Conservation (phyloP, 805 yeast genomes). For the Metschnikowia gelsemii region DNA sequence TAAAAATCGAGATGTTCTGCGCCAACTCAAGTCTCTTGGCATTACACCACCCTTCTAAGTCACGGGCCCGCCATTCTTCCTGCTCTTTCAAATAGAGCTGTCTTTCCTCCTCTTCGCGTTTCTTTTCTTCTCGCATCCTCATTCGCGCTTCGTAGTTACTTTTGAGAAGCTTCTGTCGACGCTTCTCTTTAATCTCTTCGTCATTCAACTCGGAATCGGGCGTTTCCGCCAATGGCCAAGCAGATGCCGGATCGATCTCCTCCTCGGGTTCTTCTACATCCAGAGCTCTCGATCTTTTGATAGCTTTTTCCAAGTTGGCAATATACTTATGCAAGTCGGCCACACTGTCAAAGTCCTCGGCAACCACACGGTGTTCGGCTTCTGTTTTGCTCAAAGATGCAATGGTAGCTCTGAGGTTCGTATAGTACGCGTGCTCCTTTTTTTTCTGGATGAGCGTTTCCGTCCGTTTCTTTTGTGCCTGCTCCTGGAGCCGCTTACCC, state of each 20-base stretch:
- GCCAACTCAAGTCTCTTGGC: slow-evolving; percentile 63
- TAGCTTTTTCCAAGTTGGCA: slow-evolving; percentile 60
- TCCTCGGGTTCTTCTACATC: slow-evolving; percentile 50
- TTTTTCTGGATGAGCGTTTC: slow-evolving; percentile 81
- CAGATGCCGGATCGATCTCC: slow-evolving; percentile 50
- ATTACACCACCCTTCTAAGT: slow-evolving; percentile 77
- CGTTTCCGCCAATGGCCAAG: slow-evolving; percentile 68
- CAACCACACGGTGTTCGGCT: slow-evolving; percentile 52
- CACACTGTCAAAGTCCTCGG: slow-evolving; percentile 77
- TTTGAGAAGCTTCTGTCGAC: slow-evolving; percentile 77
- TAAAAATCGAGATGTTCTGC: slow-evolving; percentile 55
- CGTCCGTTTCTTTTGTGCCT: slow-evolving; percentile 78
- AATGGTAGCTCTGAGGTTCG: slow-evolving; percentile 54
- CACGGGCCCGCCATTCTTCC: slow-evolving; percentile 70
- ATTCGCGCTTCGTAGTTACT: slow-evolving; percentile 88
- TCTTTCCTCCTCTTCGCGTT: slow-evolving; percentile 56
- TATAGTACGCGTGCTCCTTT: slow-evolving; percentile 72
- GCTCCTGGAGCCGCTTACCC: slow-evolving; percentile 87
- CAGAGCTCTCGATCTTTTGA: slow-evolving; percentile 64
- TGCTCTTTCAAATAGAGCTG: slow-evolving; percentile 67
- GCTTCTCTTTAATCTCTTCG: slow-evolving; percentile 81
- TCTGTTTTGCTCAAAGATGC: slow-evolving; percentile 51
- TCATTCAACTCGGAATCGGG: slow-evolving; percentile 83
- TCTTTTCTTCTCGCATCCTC: slow-evolving; percentile 77
- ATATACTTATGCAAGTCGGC: slow-evolving; percentile 68